A percentile compares a stretch with the other conserved stretches of the same genome.
Evolutionary conservation across 345 rosid species (phyloP).

Genomic region (Arabis alpina): DNA sequence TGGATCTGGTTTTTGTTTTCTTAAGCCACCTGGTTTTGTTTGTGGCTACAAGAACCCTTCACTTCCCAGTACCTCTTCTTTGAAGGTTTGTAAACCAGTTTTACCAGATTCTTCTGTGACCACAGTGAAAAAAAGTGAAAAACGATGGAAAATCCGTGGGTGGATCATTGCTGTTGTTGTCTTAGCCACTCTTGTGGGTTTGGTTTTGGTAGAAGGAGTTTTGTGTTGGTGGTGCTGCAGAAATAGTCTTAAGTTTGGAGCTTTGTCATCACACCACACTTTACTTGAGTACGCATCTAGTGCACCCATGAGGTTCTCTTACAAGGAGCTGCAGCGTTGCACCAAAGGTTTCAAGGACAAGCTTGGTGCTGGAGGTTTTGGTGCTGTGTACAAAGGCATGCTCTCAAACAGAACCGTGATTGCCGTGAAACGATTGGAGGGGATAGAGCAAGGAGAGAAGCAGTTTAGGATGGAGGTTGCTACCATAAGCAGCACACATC

Average conservation of each 20-base stretch:
- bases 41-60: conserved; percentile 60
- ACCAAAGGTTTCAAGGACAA: conserved; percentile 57
- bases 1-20: conserved; percentile 63
- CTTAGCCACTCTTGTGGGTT: conserved; percentile 46
- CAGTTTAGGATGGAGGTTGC: conserved; percentile 63
- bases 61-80: conserved; percentile 63
- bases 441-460: conserved; percentile 57
- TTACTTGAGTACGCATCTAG: conserved; percentile 75
- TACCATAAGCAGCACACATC: conserved; percentile 68
- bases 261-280: conserved; percentile 55
- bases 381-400: conserved; percentile 57
- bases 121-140: conserved; percentile 12
- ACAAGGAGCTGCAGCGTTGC: conserved; percentile 49
- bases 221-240: conserved; percentile 67
- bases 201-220: conserved; percentile 53
- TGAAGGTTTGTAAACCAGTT: conserved; percentile 67
- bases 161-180: conserved; percentile 52
- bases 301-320: conserved; percentile 59
- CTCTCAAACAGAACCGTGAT: conserved; percentile 47
- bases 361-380: conserved; percentile 68
- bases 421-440: conserved; percentile 62
- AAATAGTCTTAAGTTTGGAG: conserved; percentile 48
- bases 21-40: conserved; percentile 50
- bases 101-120: conserved; percentile 33
- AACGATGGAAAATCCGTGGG: conserved; percentile 28